These are phyloP conservation scores for Colletotrichum viniferum DNA, from an alignment of 2,329 filamentous ascomycete genomes.

Conservation along the genomic window DNA sequence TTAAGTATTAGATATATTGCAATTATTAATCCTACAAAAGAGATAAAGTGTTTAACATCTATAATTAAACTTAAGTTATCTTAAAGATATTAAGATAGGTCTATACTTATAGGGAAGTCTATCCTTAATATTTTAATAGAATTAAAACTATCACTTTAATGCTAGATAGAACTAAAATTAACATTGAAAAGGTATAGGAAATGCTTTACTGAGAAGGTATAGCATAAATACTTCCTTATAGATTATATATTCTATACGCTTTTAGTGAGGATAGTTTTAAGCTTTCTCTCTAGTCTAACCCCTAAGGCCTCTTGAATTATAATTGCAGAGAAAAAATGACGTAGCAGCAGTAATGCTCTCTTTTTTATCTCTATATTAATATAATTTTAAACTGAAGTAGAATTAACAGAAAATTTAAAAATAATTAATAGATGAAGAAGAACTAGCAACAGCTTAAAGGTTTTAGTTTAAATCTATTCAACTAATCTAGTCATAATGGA, in stretches of 20 bases:
- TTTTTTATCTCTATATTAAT: neutral
- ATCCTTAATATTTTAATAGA: neutral
- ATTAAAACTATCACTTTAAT: neutral
- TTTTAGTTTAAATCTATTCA: neutral
- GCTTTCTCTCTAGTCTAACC: neutral
- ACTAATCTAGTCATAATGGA: neutral
- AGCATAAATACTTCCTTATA: neutral
- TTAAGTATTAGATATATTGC: neutral
- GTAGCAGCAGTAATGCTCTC: neutral
- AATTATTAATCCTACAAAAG: neutral
- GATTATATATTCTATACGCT: neutral
- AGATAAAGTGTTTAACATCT: neutral
- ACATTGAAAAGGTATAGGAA: neutral
- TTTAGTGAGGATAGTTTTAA: neutral
- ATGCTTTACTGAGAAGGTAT: neutral
- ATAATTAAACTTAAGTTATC: neutral
- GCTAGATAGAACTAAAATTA: neutral
- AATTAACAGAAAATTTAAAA: neutral
- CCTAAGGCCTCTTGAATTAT: neutral
- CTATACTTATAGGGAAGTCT: neutral
- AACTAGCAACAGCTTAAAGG: neutral
- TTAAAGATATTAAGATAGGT: neutral
- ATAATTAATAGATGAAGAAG: neutral
- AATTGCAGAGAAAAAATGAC: neutral
- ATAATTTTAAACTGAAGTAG: neutral